phyloP scores from a whole-genome alignment of 768 basidiomycete species.

The Rhodosporidiobolus odoratus region DNA sequence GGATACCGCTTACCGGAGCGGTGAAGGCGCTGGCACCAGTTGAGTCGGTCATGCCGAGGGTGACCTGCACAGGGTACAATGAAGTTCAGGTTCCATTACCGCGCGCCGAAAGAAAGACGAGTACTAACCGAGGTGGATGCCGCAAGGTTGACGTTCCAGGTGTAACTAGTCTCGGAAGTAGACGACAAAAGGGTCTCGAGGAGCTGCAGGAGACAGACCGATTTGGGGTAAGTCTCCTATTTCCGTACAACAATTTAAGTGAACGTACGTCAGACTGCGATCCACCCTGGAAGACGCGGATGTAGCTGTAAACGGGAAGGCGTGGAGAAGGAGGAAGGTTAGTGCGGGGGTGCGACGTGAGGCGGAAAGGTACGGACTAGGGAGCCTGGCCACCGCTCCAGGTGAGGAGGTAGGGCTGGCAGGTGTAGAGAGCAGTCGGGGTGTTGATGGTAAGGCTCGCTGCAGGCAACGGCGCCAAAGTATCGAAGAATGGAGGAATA shows the following conservation, averaged over 20 bases:
- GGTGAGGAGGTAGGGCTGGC: slow-evolving; percentile 21
- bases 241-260: too few species aligned
- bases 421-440: slow-evolving; percentile 19
- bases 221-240: too few species aligned
- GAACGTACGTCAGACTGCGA: background rate
- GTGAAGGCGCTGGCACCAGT: slow-evolving; percentile 43
- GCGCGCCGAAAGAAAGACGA: background rate
- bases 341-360: too few species aligned
- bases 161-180: slow-evolving; percentile 15
- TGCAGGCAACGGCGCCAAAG: background rate
- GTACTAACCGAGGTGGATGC: background rate
- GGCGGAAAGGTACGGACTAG: background rate
- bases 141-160: slow-evolving; percentile 39
- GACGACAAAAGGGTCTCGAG: slow-evolving; percentile 6
- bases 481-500: background rate
- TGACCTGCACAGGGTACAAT: slow-evolving; percentile 6
- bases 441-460: slow-evolving; percentile 23
- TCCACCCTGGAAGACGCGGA: slow-evolving; percentile 18
- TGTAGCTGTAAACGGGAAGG: slow-evolving; percentile 4
- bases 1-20: slow-evolving; percentile 7
- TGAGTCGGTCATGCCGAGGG: slow-evolving; percentile 41
- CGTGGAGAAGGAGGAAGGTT: background rate
- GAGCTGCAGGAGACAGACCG: too few species aligned
- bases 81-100: background rate
- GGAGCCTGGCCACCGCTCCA: slow-evolving; percentile 18